Conservation (phyloP, 83 land plant genomes). For the Thuja plicata region DNA sequence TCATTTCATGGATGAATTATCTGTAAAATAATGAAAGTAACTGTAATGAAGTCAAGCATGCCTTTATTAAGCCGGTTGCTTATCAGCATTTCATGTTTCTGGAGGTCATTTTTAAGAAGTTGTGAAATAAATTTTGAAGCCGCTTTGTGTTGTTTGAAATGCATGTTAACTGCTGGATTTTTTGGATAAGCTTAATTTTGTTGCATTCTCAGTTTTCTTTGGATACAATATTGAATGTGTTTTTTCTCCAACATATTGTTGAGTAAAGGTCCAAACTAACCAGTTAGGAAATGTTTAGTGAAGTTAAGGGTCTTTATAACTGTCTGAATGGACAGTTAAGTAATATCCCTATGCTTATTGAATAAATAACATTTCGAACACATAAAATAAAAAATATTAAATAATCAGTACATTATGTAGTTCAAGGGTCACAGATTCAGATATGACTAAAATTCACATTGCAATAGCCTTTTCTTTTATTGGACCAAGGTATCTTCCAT, state of each 20-base stretch:
- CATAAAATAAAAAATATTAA: neutral
- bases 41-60: neutral
- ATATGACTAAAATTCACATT: neutral
- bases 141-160: neutral
- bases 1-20: neutral
- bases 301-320: neutral
- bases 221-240: neutral
- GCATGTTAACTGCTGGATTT: neutral
- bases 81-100: neutral
- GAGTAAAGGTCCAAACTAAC: neutral
- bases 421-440: neutral
- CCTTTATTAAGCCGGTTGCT: neutral
- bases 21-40: no score
- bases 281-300: neutral
- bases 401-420: neutral
- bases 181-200: neutral
- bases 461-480: neutral
- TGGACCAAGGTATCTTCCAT: neutral
- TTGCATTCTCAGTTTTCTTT: neutral
- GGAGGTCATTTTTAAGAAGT: conserved; percentile 5
- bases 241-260: neutral
- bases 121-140: neutral
- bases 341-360: neutral
- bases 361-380: neutral
- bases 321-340: neutral